phyloP scores from a whole-genome alignment of 352 stramenopile species.

The Pythium apleroticum region DNA sequence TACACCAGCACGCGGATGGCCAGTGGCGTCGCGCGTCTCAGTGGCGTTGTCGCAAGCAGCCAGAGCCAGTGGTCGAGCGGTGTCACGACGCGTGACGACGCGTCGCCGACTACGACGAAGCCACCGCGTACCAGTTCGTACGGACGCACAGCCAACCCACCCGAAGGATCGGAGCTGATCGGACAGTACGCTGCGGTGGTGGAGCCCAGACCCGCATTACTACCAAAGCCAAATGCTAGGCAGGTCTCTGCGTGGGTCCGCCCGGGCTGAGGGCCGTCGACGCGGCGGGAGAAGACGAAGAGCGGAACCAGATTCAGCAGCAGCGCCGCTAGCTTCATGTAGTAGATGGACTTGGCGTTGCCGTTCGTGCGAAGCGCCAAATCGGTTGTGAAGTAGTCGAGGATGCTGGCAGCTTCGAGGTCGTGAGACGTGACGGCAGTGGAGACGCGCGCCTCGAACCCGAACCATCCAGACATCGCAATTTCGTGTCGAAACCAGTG shows the following conservation, averaged over 20 bases:
- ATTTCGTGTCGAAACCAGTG: conserved; percentile 30
- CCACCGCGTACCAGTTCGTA: neutral
- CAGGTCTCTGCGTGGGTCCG: neutral
- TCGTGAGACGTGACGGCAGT: conserved; percentile 31
- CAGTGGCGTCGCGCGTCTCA: neutral
- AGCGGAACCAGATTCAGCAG: conserved; percentile 28
- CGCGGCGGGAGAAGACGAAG: conserved; percentile 5
- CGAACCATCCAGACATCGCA: conserved; percentile 18
- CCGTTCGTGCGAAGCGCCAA: conserved; percentile 31
- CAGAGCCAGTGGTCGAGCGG: neutral
- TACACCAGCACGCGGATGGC: neutral
- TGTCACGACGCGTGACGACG: neutral
- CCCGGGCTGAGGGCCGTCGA: neutral
- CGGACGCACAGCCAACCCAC: neutral
- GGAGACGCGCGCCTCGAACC: conserved; percentile 26
- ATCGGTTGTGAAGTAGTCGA: conserved; percentile 31
- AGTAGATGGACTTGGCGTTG: conserved; percentile 25
- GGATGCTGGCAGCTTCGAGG: conserved; percentile 18
- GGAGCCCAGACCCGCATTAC: neutral
- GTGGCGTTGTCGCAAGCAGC: neutral
- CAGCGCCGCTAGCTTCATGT: conserved; percentile 27
- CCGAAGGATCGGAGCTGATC: neutral
- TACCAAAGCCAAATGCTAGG: neutral
- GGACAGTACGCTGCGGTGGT: neutral
- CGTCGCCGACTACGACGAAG: neutral